Base-by-base conservation (phyloP, 345 rosid species). In the Pistacia integerrima region DNA sequence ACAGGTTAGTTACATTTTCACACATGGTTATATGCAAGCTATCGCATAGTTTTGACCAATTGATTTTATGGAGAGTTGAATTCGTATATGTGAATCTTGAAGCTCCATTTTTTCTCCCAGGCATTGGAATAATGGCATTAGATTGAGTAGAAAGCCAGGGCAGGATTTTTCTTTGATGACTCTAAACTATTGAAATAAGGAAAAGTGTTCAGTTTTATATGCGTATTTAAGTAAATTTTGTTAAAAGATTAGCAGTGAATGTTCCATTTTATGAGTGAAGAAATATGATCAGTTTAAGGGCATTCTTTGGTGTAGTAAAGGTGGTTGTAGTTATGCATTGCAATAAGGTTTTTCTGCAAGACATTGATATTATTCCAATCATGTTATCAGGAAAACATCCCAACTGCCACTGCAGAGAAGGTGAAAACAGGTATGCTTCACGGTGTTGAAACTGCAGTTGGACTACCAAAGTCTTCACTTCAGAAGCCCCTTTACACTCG, bases 401-500 rank as follows among this genome's bases (percentile, higher is more conserved):
- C 99, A 13, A 84, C 73, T 56, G 89, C 87, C 63, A 95, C 94
- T 12, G 84, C 88, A 13, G 94, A 91, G 79, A 95, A 83, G 85
- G 97, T 93, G 77, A 92, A 81, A 81, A 57, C 81, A 22, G 89
- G 81, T 38, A 92, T 95, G 98, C 88, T 94, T 56, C 86, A 84
- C 65, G 97, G 97, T 36, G 93, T 90, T 25, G 93, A 91, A 87
- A 63, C 78, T 1, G 97, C 93, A 4, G 85, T 88, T 46, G 96
- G 99, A 71, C 77, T 92, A 13, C 81, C 88, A n/a, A 85, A 83
- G 79, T 87, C 88, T 76, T 89, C 90, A 48, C 95, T 92, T 81
- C 90, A 71, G 36, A 84, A 14, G 81, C 97, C 97, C 13, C 54
- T 80, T 65, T 95, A 91, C 57, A 78, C 86, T 0, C 77, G 86